Conservation (phyloP, 768 basidiomycete genomes). For the Tricholoma flavovirens region DNA sequence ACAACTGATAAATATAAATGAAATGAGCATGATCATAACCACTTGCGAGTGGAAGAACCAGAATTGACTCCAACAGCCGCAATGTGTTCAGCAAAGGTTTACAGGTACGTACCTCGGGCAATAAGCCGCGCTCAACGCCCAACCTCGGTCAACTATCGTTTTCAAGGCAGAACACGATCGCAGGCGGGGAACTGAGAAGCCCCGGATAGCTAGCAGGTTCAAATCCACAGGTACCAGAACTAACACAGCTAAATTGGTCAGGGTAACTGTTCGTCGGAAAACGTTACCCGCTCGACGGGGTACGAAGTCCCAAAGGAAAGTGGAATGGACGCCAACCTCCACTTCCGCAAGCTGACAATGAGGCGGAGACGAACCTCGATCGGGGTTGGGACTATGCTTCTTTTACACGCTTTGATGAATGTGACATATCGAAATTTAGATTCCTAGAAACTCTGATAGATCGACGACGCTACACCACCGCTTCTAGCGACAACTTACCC, state of each 20-base stretch:
- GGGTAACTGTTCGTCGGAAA: neutral
- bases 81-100: neutral
- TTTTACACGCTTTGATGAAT: slow-evolving; percentile 1
- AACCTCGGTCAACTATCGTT: neutral
- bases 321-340: slow-evolving; percentile 8
- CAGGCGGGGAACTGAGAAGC: neutral
- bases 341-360: slow-evolving; percentile 6
- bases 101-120: slow-evolving; percentile 6
- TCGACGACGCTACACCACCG: too few species aligned
- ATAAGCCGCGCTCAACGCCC: slow-evolving; percentile 5
- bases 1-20: neutral
- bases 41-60: slow-evolving; percentile 4
- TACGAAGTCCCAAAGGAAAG: neutral
- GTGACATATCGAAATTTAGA: slow-evolving; percentile 11
- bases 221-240: slow-evolving; percentile 1
- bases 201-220: neutral
- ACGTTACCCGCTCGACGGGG: slow-evolving; percentile 3
- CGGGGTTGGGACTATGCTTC: slow-evolving; percentile 3
- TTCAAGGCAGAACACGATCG: slow-evolving; percentile 1
- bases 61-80: slow-evolving; percentile 5
- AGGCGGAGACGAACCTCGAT: slow-evolving; percentile 7
- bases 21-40: slow-evolving; percentile 6
- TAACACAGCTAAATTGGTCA: neutral
- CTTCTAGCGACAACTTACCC: too few species aligned
- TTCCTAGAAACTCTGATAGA: too few species aligned